Evolutionary conservation across 257 asterid genomes (phyloP).

Genomic region (Cordia subcordata): DNA sequence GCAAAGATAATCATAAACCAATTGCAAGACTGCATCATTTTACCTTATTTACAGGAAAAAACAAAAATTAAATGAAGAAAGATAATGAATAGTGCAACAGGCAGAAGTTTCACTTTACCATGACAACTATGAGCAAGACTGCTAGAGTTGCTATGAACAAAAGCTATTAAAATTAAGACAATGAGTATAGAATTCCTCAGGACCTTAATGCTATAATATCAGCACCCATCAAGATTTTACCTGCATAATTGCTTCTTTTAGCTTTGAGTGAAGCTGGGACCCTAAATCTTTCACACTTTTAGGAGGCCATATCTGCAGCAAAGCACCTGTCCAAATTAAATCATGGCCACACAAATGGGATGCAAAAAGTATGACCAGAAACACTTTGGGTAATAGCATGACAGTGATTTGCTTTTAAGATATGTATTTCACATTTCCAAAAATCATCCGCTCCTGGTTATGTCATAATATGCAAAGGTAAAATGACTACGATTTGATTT

Average conservation of each 20-base stretch:
- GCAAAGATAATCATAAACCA: neutral
- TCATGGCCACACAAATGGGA: neutral
- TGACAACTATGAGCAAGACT: neutral
- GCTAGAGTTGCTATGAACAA: neutral
- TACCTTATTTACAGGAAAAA: neutral
- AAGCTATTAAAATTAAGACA: neutral
- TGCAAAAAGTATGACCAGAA: neutral
- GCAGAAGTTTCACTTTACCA: neutral
- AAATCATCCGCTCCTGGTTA: too few relatives aligned
- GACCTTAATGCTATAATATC: neutral
- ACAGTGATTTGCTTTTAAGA: too few relatives aligned
- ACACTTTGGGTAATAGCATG: neutral
- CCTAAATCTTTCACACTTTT: constrained; percentile 88
- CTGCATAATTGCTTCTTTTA: constrained; percentile 88
- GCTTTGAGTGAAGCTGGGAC: constrained; percentile 70
- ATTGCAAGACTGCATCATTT: neutral
- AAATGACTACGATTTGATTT: neutral
- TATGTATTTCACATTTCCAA: too few relatives aligned
- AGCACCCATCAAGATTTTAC: constrained; percentile 29
- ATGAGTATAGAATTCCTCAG: neutral
- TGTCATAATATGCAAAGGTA: too few relatives aligned
- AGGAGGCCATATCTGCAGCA: constrained; percentile 97
- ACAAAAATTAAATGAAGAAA: neutral
- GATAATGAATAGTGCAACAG: neutral
- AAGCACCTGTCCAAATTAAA: neutral